Evolutionary conservation across 352 stramenopile genomes (phyloP).

Genomic region (Thalassiosira ordinaria): DNA sequence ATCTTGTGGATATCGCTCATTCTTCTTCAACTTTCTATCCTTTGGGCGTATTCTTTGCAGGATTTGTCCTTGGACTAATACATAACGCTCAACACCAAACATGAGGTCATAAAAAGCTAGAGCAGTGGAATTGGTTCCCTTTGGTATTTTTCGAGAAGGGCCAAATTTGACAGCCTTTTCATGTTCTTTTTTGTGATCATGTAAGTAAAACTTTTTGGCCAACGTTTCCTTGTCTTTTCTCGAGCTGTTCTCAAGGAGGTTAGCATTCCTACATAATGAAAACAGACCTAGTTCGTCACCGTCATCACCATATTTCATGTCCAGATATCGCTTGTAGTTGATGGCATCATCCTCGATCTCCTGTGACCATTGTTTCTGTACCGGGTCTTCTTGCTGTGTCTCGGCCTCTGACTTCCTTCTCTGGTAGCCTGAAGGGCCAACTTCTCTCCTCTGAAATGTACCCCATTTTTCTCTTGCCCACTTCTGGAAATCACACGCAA

Average conservation of each 20-base stretch:
- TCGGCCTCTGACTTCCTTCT: not conserved
- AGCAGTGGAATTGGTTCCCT: slow-evolving; percentile 14
- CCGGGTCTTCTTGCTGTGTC: slow-evolving; percentile 4
- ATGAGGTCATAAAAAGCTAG: slow-evolving; percentile 15
- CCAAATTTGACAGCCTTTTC: slow-evolving; percentile 3
- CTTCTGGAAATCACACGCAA: slow-evolving; percentile 7
- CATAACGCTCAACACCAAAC: slow-evolving; percentile 28
- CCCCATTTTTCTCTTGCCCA: slow-evolving; percentile 23
- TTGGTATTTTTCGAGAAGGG: slow-evolving; percentile 1
- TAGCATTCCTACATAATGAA: slow-evolving; percentile 12
- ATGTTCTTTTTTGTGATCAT: not conserved
- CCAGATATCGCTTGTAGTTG: not conserved
- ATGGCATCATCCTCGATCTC: not conserved
- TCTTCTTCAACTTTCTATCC: not conserved
- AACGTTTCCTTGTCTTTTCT: slow-evolving; percentile 24
- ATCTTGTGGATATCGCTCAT: slow-evolving; percentile 1
- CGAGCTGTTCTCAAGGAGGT: slow-evolving; percentile 9
- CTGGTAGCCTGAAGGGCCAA: slow-evolving; percentile 16
- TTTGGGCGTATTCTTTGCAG: slow-evolving; percentile 7
- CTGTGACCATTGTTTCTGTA: not conserved
- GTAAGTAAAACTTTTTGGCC: slow-evolving; percentile 23
- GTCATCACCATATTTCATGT: slow-evolving; percentile 14
- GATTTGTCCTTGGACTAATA: not conserved
- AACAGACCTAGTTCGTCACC: slow-evolving; percentile 2
- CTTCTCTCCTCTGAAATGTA: slow-evolving; percentile 6